Evolutionary conservation across 345 rosid species (phyloP).

Genomic region (Gossypium rotundifolium): DNA sequence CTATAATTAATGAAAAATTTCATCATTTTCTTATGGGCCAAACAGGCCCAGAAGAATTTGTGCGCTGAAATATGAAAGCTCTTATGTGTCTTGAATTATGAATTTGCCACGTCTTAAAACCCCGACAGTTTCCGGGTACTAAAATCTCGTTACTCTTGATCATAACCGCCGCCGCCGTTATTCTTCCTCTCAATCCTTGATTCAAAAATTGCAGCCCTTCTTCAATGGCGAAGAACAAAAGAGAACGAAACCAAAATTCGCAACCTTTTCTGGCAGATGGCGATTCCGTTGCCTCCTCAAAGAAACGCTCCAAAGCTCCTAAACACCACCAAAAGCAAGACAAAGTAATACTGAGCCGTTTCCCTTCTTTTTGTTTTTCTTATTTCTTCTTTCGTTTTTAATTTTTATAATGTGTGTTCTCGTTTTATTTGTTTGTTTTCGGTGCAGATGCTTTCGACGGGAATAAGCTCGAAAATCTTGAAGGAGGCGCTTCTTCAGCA

Average conservation of each 20-base stretch:
- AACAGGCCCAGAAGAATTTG: too few relatives aligned
- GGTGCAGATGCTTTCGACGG: slow-evolving; percentile 51
- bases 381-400: not conserved
- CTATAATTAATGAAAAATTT: too few relatives aligned
- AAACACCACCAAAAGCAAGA: slow-evolving; percentile 58
- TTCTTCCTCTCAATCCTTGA: not conserved
- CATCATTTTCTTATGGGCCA: too few relatives aligned
- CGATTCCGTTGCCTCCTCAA: slow-evolving; percentile 42
- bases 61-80: too few relatives aligned
- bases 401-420: not conserved
- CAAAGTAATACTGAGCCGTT: slow-evolving; percentile 25
- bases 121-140: not conserved
- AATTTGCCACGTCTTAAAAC: not conserved
- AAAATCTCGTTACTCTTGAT: not conserved
- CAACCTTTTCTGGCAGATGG: slow-evolving; percentile 51
- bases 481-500: slow-evolving; percentile 80
- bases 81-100: not conserved
- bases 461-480: slow-evolving; percentile 73
- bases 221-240: slow-evolving; percentile 32
- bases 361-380: not conserved
- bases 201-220: too few relatives aligned
- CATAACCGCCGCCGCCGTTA: not conserved
- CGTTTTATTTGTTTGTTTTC: not conserved
- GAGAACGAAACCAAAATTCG: slow-evolving; percentile 56
- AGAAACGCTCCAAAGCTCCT: slow-evolving; percentile 55